Evolutionary conservation across 768 basidiomycete genomes (phyloP), one percentile per base, ranked within the genome.

Genomic region (Inosperma sp.): DNA sequence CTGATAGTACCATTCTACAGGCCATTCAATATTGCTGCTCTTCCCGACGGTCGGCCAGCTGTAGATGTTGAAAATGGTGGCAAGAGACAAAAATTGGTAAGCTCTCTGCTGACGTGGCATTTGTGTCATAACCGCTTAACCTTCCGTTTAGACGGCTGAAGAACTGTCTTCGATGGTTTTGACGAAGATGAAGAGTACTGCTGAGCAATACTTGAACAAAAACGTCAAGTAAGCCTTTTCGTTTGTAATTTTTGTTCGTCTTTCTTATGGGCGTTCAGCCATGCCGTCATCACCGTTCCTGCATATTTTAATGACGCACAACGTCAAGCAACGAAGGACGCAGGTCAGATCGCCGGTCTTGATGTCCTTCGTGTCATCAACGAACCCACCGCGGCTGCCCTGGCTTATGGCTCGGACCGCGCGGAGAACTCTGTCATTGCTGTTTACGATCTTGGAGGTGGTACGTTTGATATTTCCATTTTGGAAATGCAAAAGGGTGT

Each of bases 271-370:
- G 2, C 14, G 3, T 44, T 33, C 49, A 89, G 86, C 61, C 83
- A 90, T 48, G 88, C 88, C 22, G 94, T 98, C 61, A 76, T 98
- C 62, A 97, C 94, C 12, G 95, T 97, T 25, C 96, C 95, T 1
- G 94, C 95, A 0, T 97, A 97, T 75, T 99, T 98, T 82, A 99
- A 99, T 68, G 96, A 99, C 65, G 94, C 96, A 16, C 96, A 99
- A 70, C 86, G 96, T 53, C 95, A 98, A 75, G 96, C 96, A 4
- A 99, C 96, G 35, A 96, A 97, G 73, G 86, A 97, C 54, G 93
- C 96, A 47, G 96, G 96, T 64, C 86, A 92, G 66, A 97, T 98
- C 59, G 94, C 96, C 16, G 96, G 96, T 64, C 82, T 98, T 14
- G 92, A 98, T 16, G 96, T 98, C 37, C 85, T 97, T 40, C 93